Conservation (phyloP, 345 rosid genomes). For the Citrus australasica region DNA sequence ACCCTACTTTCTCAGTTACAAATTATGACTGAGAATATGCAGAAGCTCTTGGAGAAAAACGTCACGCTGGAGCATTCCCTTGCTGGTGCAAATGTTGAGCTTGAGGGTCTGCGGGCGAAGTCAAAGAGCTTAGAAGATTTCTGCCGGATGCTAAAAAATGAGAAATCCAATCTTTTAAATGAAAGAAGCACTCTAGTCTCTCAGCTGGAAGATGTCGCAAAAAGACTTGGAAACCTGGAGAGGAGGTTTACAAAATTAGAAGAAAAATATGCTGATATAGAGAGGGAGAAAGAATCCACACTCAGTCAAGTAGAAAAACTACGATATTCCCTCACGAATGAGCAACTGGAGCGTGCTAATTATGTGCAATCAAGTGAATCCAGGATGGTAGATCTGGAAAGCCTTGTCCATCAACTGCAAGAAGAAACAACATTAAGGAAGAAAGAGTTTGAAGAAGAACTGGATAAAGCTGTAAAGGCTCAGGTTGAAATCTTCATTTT, state of each 20-base stretch:
- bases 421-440: conserved; percentile 64
- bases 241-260: conserved; percentile 58
- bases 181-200: conserved; percentile 55
- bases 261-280: conserved; percentile 58
- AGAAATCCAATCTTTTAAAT: conserved; percentile 54
- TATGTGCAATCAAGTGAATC: conserved; percentile 58
- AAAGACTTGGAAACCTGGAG: conserved; percentile 64
- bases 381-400: conserved; percentile 67
- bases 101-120: conserved; percentile 63
- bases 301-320: conserved; percentile 64
- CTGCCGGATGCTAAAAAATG: conserved; percentile 62
- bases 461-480: conserved; percentile 77
- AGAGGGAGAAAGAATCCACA: conserved; percentile 58
- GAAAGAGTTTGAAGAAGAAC: conserved; percentile 86
- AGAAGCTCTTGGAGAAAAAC: conserved; percentile 64
- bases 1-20: conserved; percentile 77
- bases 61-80: conserved; percentile 51
- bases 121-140: conserved; percentile 71
- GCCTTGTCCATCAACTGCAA: conserved; percentile 53
- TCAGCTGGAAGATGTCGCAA: conserved; percentile 55
- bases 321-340: conserved; percentile 48
- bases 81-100: conserved; percentile 67
- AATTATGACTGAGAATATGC: conserved; percentile 66
- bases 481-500: conserved; percentile 78
- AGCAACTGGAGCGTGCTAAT: conserved; percentile 52